These are phyloP conservation scores for Mariannaea sp. DNA, from an alignment of 2,329 filamentous ascomycete species.

Conservation along the genomic window DNA sequence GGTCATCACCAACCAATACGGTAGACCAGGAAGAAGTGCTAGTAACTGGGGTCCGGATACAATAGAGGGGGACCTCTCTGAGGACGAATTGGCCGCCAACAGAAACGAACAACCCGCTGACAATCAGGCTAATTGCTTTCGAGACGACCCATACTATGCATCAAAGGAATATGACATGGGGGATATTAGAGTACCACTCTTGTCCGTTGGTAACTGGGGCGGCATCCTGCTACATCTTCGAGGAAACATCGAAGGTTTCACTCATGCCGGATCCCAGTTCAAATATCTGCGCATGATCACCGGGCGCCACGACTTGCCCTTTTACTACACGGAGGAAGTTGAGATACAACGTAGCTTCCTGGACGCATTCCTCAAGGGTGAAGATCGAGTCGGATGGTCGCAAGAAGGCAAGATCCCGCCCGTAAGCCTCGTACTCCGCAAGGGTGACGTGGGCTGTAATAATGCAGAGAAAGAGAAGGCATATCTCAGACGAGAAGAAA, in stretches of 20 bases:
- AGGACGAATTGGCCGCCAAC: conserved; percentile 56
- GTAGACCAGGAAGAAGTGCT: conserved; percentile 40
- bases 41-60: too few relatives aligned
- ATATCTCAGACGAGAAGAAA: conserved; percentile 61
- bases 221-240: conserved; percentile 71
- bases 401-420: conserved; percentile 60
- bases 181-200: conserved; percentile 69
- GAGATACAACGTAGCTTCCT: conserved; percentile 70
- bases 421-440: conserved; percentile 65
- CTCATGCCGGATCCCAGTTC: conserved; percentile 64
- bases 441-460: conserved; percentile 71
- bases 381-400: conserved; percentile 67
- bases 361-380: conserved; percentile 71
- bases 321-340: conserved; percentile 72
- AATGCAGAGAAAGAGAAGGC: conserved; percentile 62
- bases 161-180: conserved; percentile 67
- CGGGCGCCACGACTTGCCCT: conserved; percentile 72
- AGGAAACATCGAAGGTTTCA: conserved; percentile 70
- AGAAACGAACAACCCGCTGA: conserved; percentile 53
- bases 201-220: conserved; percentile 73
- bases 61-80: conserved; percentile 61
- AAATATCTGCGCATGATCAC: conserved; percentile 74
- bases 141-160: conserved; percentile 67
- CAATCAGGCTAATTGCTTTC: conserved; percentile 57
- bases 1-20: conserved; percentile 66